These are phyloP conservation scores for Globisporangium takayamanum DNA, from an alignment of 352 stramenopile species.

Conservation along the genomic window DNA sequence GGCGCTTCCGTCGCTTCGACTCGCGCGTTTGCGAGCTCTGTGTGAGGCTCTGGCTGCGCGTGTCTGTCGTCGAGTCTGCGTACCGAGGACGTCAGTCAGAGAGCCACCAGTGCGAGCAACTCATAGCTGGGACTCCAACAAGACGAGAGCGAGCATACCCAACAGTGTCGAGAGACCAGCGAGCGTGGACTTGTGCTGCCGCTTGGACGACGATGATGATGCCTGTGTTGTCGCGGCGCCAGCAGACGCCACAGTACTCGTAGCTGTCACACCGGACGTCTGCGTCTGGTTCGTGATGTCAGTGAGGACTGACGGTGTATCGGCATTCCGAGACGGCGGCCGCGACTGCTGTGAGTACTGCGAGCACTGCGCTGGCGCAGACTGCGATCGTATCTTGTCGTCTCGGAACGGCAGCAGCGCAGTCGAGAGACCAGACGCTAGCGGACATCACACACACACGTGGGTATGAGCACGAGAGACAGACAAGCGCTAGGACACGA, in stretches of 20 bases:
- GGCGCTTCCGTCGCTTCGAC: slow-evolving; percentile 9
- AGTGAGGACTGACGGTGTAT: slow-evolving; percentile 20
- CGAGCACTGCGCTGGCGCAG: slow-evolving; percentile 5
- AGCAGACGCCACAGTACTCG: neutral
- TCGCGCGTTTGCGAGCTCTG: slow-evolving; percentile 4
- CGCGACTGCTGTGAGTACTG: slow-evolving; percentile 5
- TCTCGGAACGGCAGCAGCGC: neutral
- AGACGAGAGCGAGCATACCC: neutral
- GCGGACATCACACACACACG: neutral
- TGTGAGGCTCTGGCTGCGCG: neutral
- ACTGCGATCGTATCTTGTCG: slow-evolving; percentile 13
- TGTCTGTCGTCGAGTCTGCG: neutral
- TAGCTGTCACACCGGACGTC: neutral
- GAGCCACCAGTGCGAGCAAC: neutral
- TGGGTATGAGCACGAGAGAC: neutral
- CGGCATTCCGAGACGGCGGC: slow-evolving; percentile 17
- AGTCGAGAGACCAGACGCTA: neutral
- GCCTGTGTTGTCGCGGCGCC: neutral
- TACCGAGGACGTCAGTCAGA: neutral
- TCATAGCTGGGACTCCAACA: neutral
- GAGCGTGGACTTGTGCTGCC: slow-evolving; percentile 2
- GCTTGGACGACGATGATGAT: slow-evolving; percentile 1
- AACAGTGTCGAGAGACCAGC: too few relatives aligned
- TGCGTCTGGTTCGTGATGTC: slow-evolving; percentile 67
- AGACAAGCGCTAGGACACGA: too few relatives aligned